Conservation (phyloP, 2,329 filamentous ascomycete species). For the Aspergillus caelatus region DNA sequence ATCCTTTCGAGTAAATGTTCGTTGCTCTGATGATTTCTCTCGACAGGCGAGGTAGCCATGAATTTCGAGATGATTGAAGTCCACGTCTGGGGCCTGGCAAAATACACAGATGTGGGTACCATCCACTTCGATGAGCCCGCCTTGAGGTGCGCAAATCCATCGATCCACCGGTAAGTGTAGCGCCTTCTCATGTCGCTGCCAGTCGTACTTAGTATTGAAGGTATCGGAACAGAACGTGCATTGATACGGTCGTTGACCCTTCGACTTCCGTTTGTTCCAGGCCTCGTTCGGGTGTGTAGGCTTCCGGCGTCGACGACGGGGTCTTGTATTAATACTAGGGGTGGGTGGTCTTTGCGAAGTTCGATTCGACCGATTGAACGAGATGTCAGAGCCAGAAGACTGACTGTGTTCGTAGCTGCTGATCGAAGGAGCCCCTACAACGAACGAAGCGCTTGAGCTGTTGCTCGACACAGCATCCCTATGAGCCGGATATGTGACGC, state of each 20-base stretch:
- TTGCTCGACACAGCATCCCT: slow-evolving; percentile 44
- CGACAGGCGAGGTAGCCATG: slow-evolving; percentile 60
- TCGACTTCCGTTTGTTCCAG: not conserved
- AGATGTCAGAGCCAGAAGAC: slow-evolving; percentile 54
- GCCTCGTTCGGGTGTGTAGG: not conserved
- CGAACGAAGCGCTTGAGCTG: slow-evolving; percentile 51
- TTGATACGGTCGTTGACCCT: slow-evolving; percentile 26
- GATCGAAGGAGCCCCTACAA: slow-evolving; percentile 51
- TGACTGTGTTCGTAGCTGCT: slow-evolving; percentile 54
- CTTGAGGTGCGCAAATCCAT: slow-evolving; percentile 56
- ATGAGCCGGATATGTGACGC: slow-evolving; percentile 19
- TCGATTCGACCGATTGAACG: slow-evolving; percentile 30
- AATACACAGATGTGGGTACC: slow-evolving; percentile 15
- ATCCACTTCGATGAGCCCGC: slow-evolving; percentile 33
- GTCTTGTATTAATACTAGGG: slow-evolving; percentile 6
- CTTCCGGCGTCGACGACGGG: slow-evolving; percentile 33
- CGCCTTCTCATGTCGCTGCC: slow-evolving; percentile 51
- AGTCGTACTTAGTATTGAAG: slow-evolving; percentile 51
- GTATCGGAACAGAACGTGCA: slow-evolving; percentile 52
- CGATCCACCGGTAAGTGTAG: slow-evolving; percentile 54
- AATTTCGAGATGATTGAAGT: slow-evolving; percentile 54
- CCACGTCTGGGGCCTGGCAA: not conserved
- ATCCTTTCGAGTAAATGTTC: slow-evolving; percentile 63
- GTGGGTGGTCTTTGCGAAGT: slow-evolving; percentile 16
- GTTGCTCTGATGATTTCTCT: slow-evolving; percentile 57